Conservation (phyloP, 2,329 filamentous ascomycete species). For the Apiospora rasikravindrae region DNA sequence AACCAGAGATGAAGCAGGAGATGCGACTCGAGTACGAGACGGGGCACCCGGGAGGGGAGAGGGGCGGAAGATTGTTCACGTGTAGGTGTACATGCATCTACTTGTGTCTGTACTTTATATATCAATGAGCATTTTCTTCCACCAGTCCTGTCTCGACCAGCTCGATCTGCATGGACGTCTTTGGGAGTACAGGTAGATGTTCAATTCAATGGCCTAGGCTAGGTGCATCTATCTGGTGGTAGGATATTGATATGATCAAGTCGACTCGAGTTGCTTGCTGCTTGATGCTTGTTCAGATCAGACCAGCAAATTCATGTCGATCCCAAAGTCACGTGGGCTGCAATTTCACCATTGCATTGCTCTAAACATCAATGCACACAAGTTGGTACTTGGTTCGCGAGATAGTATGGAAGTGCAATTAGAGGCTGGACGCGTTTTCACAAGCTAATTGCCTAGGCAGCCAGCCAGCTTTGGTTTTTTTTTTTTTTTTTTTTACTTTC, state of each 20-base stretch:
- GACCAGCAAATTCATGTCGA: too few species aligned
- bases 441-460: background rate
- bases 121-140: background rate
- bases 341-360: background rate
- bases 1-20: slow-evolving; percentile 15
- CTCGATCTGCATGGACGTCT: too few species aligned
- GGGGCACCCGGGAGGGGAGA: too few species aligned
- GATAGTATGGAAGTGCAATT: slow-evolving; percentile 4
- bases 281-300: background rate
- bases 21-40: slow-evolving; percentile 14
- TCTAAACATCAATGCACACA: slow-evolving; percentile 14
- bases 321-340: background rate
- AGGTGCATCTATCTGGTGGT: too few species aligned
- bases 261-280: background rate
- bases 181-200: too few species aligned
- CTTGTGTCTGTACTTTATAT: background rate
- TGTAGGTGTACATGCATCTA: background rate
- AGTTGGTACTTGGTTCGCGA: background rate
- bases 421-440: background rate
- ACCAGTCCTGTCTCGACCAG: background rate
- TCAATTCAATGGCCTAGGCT: too few species aligned
- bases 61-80: background rate
- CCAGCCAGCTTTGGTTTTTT: background rate
- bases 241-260: too few species aligned
- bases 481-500: background rate